Percentiles rank a stretch among this genome's conserved stretches.
phyloP scores from a whole-genome alignment of 192 early-diverging fungal species.

The Coemansia javaensis region DNA sequence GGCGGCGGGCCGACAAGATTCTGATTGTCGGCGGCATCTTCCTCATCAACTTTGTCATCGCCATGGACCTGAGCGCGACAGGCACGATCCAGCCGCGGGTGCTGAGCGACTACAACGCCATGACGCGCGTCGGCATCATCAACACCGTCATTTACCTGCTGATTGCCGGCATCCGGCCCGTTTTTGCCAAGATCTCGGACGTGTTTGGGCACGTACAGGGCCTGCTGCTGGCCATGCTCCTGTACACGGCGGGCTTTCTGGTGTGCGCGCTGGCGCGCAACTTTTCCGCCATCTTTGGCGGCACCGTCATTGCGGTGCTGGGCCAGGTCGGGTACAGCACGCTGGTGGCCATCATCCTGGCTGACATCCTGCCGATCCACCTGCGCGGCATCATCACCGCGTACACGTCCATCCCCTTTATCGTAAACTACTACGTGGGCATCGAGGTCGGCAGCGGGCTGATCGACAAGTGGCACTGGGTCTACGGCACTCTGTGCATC shows the following conservation, averaged over 20 bases:
- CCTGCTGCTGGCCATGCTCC: conserved; percentile 9
- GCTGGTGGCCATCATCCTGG: conserved; percentile 36
- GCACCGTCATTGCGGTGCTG: conserved; percentile 40
- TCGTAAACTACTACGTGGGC: conserved; percentile 45
- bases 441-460: conserved; percentile 32
- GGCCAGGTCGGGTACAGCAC: conserved; percentile 39
- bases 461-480: conserved; percentile 35
- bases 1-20: conserved; percentile 28
- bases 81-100: conserved; percentile 27
- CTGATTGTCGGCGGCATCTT: conserved; percentile 35
- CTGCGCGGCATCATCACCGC: conserved; percentile 30
- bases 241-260: conserved; percentile 33
- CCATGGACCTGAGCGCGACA: conserved; percentile 36
- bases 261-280: conserved; percentile 24
- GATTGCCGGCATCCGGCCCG: conserved; percentile 29
- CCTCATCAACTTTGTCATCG: conserved; percentile 41
- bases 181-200: conserved; percentile 36
- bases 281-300: conserved; percentile 35
- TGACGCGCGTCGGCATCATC: conserved; percentile 25
- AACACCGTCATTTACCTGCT: conserved; percentile 32
- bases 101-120: conserved; percentile 37
- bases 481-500: conserved; percentile 36
- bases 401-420: conserved; percentile 30
- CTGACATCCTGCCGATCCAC: conserved; percentile 39
- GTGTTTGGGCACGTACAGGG: conserved; percentile 37